These are phyloP conservation scores for Phyllosticta citriasiana DNA, from an alignment of 2,329 filamentous ascomycete species.

Conservation along the genomic window DNA sequence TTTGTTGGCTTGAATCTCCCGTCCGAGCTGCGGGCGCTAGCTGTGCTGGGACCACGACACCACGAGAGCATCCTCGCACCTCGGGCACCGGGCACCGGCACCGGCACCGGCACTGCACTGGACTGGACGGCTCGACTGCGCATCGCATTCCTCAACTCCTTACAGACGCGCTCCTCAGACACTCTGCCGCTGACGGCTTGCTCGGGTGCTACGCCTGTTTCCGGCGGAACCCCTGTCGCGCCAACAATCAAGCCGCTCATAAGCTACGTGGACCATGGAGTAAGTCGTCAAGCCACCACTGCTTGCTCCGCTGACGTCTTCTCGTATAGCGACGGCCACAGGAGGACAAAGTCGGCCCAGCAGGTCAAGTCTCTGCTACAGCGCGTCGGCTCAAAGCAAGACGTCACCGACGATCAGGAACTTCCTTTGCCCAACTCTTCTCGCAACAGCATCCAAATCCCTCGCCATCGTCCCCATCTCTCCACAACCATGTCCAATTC, in stretches of 20 bases:
- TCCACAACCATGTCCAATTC: conserved; percentile 20
- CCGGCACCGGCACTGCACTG: no score
- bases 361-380: conserved; percentile 28
- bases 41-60: no score
- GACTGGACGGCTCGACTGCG: no score
- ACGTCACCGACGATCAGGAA: conserved; percentile 23
- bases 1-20: no score
- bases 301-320: background rate
- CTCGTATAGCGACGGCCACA: conserved; percentile 13
- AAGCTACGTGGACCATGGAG: conserved; percentile 3
- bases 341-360: conserved; percentile 31
- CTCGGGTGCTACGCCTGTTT: no score
- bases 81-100: no score
- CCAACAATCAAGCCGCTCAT: background rate
- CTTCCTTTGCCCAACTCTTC: conserved; percentile 17
- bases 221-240: background rate
- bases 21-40: no score
- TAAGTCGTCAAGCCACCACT: background rate
- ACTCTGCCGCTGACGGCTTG: no score
- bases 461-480: conserved; percentile 12
- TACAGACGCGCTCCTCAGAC: no score
- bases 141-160: no score
- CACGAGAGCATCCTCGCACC: no score
- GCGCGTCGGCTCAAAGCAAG: conserved; percentile 19
- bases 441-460: conserved; percentile 16